Conservation (phyloP, 352 stramenopile species). For the Phytophthora litchii region DNA sequence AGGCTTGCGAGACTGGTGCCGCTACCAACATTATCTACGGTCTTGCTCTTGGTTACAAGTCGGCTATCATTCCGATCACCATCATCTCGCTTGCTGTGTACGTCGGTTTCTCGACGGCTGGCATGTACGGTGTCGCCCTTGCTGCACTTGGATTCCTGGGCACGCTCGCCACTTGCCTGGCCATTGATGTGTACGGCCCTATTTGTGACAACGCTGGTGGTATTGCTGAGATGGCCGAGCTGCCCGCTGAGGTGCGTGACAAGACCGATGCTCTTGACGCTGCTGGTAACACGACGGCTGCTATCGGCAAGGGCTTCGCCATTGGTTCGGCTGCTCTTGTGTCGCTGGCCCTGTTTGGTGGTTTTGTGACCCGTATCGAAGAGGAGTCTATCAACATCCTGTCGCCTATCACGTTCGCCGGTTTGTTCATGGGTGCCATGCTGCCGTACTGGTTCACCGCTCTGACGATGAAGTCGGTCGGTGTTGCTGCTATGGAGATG, state of each 20-base stretch:
- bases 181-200: slow-evolving; percentile 99
- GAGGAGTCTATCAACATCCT: slow-evolving; percentile 97
- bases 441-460: slow-evolving; percentile 99
- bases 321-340: slow-evolving; percentile 99
- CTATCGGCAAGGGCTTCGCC: slow-evolving; percentile 99
- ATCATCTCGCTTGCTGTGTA: slow-evolving; percentile 98
- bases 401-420: slow-evolving; percentile 97
- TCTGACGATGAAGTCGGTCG: slow-evolving; percentile 99
- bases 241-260: slow-evolving; percentile 96
- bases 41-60: slow-evolving; percentile 99
- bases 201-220: slow-evolving; percentile 99
- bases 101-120: slow-evolving; percentile 95
- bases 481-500: slow-evolving; percentile 98
- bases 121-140: slow-evolving; percentile 98
- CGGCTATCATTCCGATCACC: slow-evolving; percentile 98
- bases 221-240: slow-evolving; percentile 99
- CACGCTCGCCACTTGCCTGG: slow-evolving; percentile 97
- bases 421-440: slow-evolving; percentile 99
- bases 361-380: slow-evolving; percentile 98
- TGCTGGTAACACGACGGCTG: slow-evolving; percentile 99
- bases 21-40: slow-evolving; percentile 99
- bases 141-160: slow-evolving; percentile 98
- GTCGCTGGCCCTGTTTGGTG: slow-evolving; percentile 98
- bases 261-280: slow-evolving; percentile 99
- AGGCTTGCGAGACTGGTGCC: slow-evolving; percentile 97